Base-by-base conservation (phyloP, 2,329 filamentous ascomycete species). In the Fusarium veterinarium region DNA sequence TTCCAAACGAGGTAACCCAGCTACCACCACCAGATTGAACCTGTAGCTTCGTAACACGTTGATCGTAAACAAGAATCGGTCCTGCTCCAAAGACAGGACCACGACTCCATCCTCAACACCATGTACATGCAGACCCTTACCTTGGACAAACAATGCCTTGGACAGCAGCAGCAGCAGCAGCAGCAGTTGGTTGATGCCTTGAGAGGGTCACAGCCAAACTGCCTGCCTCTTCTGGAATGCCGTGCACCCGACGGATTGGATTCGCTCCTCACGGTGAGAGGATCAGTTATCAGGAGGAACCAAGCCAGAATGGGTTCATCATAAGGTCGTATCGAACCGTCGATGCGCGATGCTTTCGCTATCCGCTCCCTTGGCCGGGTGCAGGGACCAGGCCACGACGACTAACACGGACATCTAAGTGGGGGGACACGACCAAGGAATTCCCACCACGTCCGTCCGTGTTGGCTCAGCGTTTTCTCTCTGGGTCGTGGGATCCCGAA, bases 241-340 rank as follows among this genome's bases (percentile, higher is more conserved):
- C 30, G 55, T 69, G 42, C 55, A 73, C 66, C 71, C 70, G 58
- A 60, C 71, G 42, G 49, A 62, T 46, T 67, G 70, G 70, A 60
- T 67, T 73, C 38, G 56, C 37, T 38, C 23, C 48, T 73, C 48
- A 44, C 51, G 38, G 41, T 49, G 40, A 57, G 30, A 71, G 38
- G 30, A 55, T 44, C 57, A 52, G 48, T 42, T 14, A 69, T 65
- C 69, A 72, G 33, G 64, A 69, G 51, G 56, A 65, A 37, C 60
- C 60, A 66, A 72, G 69, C 60, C 45, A 64, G 41, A 73, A 59
- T 73, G 52, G 53, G 48, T 67, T 67, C 69, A 73, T 70, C 23
- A 49, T 46, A 51, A 49, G 44, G 53, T 60, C 53, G 53, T 59
- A 69, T 69, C 44, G 38, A 69, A 57, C 56, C 56, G 53, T 60